Base-by-base conservation (phyloP, 108 stramenopile genomes). In the Skeletonema tropicum region DNA sequence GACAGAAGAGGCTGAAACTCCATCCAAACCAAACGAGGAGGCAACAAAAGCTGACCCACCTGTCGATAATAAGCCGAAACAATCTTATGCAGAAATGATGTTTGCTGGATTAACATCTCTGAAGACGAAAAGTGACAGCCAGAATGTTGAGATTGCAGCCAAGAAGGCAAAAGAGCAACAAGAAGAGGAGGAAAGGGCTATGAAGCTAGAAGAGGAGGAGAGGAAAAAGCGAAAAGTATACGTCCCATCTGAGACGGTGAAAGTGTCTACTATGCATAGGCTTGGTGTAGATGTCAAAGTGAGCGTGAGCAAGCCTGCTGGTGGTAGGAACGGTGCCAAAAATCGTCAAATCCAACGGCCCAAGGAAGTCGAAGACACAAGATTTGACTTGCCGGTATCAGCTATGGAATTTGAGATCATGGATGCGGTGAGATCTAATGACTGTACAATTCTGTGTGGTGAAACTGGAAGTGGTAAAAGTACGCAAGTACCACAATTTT, bases 321-420 rank as follows among this genome's bases (percentile, higher is more conserved):
- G 2, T 9, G 61, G 61, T 62, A 38, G 17, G 0, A 62, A 62
- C 17, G 61, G 61, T 33, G 36, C 36, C 35, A 57, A 59, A 36
- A 35, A 73, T 52, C 42, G 71, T 55, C 57, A 64, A 49, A 85
- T 89, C 2, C 35, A 80, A 23, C 60, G 66, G 52, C 89, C 94
- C 3, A 61, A 68, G 1, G 85, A 70, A 8, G 79, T 97, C 10
- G 83, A 87, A 61, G 86, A 80, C 25, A 67, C 77, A 9, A 92
- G 99, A 33, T 92, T 80, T 70, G 86, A 95, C 71, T 84, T 99
- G 10, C 99, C 99, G 3, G 97, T 98, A n/a, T 91, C 94, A 45
- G 89, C 88, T 4, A 98, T 98, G 98, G 99, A 99, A 76, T 97
- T 91, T 77, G 99, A 99, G 84, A 97, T 99, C 68, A 86, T 98